Evolutionary conservation across 306 rosid genomes (phyloP), one percentile per base, ranked within the genome.

Genomic region (Astragalus glycyphyllos): DNA sequence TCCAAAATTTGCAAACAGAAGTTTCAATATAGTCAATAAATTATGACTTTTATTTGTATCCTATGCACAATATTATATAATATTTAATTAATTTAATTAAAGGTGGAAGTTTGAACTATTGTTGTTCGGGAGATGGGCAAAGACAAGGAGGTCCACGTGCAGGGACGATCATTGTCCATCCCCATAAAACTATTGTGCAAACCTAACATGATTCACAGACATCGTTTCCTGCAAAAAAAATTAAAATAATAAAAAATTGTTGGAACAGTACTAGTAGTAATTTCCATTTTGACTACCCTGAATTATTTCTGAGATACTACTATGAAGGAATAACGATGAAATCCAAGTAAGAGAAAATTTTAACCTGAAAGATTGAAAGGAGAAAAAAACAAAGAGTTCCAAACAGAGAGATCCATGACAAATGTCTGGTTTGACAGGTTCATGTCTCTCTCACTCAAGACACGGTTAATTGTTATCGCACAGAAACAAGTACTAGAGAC

Each of bases 81-180:
- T 60, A 48, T 63, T 51, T 72, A 46, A 16, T 41, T 50, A 61
- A 51, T 67, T 69, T 50, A 79, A 82, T 77, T 20, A n/a, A 81
- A 68, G 83, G 79, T 65, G 76, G 84, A 77, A 72, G 84, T 68
- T 72, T 83, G 88, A 81, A 84, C 29, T 67, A 70, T 68, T 83
- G 85, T 85, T 81, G 81, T 77, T 54, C 65, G 76, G 68, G 80
- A 68, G 74, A 86, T 70, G 80, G 68, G 63, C 77, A 72, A 64
- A 55, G 81, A 78, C 86, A 86, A 69, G 66, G 75, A 77, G 81
- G 65, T 72, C 91, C 94, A 90, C 88, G 88, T 87, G 96, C 87
- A 81, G 63, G 75, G 86, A 74, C 79, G 88, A 88, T 80, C 81
- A 84, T 79, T 79, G 88, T 81, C 90, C 86, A 77, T 84, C 84